These are phyloP conservation scores for Cryptomeria japonica DNA, from an alignment of 75 land plant species.

Conservation along the genomic window DNA sequence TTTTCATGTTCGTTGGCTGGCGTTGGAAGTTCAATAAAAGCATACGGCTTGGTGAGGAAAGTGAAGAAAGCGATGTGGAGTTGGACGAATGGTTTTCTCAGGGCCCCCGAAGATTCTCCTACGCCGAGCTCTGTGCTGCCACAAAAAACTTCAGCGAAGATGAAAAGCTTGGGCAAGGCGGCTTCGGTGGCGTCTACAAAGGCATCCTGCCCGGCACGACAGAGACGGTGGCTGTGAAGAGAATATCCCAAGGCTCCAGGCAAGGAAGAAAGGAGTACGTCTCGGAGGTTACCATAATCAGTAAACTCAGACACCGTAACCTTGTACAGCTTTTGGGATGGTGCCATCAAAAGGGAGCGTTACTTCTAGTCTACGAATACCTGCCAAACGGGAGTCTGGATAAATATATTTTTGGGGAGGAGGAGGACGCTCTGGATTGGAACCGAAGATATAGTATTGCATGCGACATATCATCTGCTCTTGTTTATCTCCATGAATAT, in stretches of 20 bases:
- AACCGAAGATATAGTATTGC: neutral
- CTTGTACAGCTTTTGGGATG: no score
- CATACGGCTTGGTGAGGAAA: neutral
- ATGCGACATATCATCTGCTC: neutral
- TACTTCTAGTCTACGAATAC: no score
- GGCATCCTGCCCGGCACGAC: neutral
- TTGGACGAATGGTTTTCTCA: constrained; percentile 11
- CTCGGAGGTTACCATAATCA: no score
- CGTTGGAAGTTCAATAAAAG: constrained; percentile 16
- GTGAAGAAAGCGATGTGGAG: constrained; percentile 11
- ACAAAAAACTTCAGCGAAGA: constrained; percentile 6
- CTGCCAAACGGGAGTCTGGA: no score
- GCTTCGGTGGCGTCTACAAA: constrained; percentile 9
- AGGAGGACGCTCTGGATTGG: neutral
- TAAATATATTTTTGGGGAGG: no score
- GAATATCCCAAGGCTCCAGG: neutral
- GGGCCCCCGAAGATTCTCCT: neutral
- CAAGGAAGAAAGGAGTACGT: neutral
- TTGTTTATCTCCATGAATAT: constrained; percentile 28
- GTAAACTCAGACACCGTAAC: no score
- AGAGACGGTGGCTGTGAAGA: constrained; percentile 13
- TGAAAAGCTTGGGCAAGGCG: neutral
- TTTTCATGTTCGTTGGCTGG: neutral
- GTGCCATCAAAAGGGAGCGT: no score
- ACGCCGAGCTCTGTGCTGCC: neutral